Evolutionary conservation across 2,329 filamentous ascomycete species (phyloP), one percentile per base, ranked within the genome.

Genomic region (Pseudocercospora vitis): DNA sequence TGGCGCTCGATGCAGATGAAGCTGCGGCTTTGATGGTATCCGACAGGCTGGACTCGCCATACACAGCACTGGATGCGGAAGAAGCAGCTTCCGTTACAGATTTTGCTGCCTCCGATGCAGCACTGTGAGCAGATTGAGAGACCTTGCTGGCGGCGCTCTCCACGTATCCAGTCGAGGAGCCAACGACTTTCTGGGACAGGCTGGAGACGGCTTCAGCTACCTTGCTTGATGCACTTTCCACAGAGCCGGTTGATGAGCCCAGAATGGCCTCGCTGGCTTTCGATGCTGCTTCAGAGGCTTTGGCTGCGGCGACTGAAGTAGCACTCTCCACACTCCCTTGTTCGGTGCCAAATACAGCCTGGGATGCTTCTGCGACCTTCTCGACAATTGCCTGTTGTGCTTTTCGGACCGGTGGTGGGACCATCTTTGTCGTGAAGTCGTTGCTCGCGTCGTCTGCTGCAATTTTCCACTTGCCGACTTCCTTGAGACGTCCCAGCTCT

Each of bases 381-480:
- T 68, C 64, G 3, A 55, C 60, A 24, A 73, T 69, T 50, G 74
- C 67, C 40, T 77, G 68, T 32, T 73, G 74, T 46, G 70, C 73
- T 39, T 75, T 75, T 52, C 72, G 71, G 2, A 73, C 82, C 16
- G 81, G 80, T 7, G 79, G 74, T 47, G 83, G 81, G 64, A 87
- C 81, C 12, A 75, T 75, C 47, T 85, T 85, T 40, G 81, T 84
- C 44, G 87, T 85, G 65, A 95, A 97, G 68, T 95, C 85, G 48
- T 94, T 85, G 9, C 83, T 86, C 2, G 80, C 75, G 68, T 97
- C 92, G 29, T 79, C 75, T 6, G 88, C 85, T 31, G 80, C 78
- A 33, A 96, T 81, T 75, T 97, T 97, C 86, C 87, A 95, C 55
- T 80, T 80, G 6, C 87, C 88, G 53, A 94, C 87, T 59, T 91